Percentiles rank a stretch among this genome's conserved stretches.
phyloP scores from a whole-genome alignment of 192 early-diverging fungal species.

The Coemansia sp. region DNA sequence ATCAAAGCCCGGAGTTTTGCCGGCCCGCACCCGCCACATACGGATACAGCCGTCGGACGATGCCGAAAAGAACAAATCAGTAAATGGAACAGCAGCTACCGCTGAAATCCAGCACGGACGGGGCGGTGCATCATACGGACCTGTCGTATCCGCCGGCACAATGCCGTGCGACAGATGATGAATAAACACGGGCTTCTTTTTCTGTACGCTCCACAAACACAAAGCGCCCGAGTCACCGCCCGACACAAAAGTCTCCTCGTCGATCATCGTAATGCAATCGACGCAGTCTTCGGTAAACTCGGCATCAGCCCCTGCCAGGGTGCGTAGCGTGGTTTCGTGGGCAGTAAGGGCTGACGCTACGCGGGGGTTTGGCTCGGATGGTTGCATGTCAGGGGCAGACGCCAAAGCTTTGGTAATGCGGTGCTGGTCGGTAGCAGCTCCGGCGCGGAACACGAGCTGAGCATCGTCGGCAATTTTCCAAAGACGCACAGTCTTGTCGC shows the following conservation, averaged over 20 bases:
- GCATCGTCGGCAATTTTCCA: slow-evolving; percentile 97
- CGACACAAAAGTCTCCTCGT: slow-evolving; percentile 90
- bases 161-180: slow-evolving; percentile 74
- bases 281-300: slow-evolving; percentile 63
- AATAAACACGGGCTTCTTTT: slow-evolving; percentile 91
- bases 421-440: slow-evolving; percentile 54
- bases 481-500: slow-evolving; percentile 85
- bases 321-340: slow-evolving; percentile 24
- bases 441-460: slow-evolving; percentile 89
- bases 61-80: slow-evolving; percentile 88
- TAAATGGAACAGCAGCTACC: slow-evolving; percentile 76
- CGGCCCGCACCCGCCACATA: slow-evolving; percentile 79
- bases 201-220: slow-evolving; percentile 87
- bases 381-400: neutral
- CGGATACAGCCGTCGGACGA: slow-evolving; percentile 85
- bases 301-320: slow-evolving; percentile 14
- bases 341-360: neutral
- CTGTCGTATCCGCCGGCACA: slow-evolving; percentile 21
- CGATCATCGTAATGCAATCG: slow-evolving; percentile 87
- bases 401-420: slow-evolving; percentile 23
- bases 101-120: slow-evolving; percentile 84
- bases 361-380: slow-evolving; percentile 1
- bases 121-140: slow-evolving; percentile 1
- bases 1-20: slow-evolving; percentile 60
- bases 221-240: slow-evolving; percentile 87